These are phyloP conservation scores for Przewalskia tangutica DNA, from an alignment of 257 asterid genomes.

Conservation along the genomic window DNA sequence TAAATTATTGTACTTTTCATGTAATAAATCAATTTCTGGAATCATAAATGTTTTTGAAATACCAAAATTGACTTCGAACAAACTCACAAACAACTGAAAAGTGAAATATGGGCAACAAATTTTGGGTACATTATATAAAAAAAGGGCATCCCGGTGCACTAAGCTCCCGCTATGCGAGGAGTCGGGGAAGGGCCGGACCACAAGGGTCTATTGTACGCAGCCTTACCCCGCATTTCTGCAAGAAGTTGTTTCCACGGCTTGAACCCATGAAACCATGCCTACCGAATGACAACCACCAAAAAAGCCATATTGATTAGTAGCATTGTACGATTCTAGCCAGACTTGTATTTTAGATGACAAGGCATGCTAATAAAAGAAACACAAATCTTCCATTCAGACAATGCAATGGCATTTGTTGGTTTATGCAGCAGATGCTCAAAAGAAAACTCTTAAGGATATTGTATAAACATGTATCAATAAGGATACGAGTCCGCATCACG, in stretches of 20 bases:
- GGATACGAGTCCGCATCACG: conserved; percentile 94
- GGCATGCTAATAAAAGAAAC: background rate
- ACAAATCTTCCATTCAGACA: background rate
- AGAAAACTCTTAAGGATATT: background rate
- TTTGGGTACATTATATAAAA: background rate
- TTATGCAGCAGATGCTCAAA: background rate
- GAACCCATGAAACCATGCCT: background rate
- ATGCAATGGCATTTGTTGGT: background rate
- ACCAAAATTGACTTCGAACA: background rate
- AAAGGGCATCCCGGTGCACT: too few species aligned
- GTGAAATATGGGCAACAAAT: background rate
- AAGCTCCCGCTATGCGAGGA: too few species aligned
- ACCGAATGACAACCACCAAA: background rate
- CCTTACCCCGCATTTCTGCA: too few species aligned
- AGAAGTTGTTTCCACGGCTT: too few species aligned
- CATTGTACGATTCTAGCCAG: background rate
- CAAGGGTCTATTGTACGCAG: too few species aligned
- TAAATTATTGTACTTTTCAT: background rate
- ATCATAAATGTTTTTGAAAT: background rate
- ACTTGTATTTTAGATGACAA: background rate
- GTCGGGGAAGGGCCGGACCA: too few species aligned
- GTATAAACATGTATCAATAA: conserved; percentile 10
- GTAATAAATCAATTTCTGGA: background rate
- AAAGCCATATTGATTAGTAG: background rate
- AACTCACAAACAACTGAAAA: background rate